Percentiles rank a stretch among this genome's conserved stretches.
These are phyloP conservation scores for Aspergillus sergii DNA, from an alignment of 2,329 filamentous ascomycete genomes.

Conservation along the genomic window DNA sequence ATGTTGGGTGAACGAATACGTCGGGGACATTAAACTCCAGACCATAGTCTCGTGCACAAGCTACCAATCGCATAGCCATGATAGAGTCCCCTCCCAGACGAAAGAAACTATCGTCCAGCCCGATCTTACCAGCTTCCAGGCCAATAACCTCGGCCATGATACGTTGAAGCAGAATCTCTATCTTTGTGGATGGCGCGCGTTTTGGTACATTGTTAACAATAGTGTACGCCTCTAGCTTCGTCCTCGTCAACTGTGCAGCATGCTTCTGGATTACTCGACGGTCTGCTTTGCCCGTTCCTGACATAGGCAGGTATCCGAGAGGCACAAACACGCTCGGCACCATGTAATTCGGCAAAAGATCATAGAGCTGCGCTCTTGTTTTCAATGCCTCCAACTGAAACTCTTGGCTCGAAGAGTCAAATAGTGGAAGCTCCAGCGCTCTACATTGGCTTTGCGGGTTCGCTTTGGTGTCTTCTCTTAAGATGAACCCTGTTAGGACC, in stretches of 20 bases:
- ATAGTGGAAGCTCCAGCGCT: too few relatives aligned
- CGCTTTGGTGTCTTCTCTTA: not conserved
- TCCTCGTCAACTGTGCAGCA: not conserved
- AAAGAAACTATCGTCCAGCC: not conserved
- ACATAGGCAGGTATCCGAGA: not conserved
- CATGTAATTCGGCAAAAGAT: not conserved
- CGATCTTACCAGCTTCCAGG: not conserved
- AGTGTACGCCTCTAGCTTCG: not conserved
- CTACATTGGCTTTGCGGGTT: too few relatives aligned
- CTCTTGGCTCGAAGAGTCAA: too few relatives aligned
- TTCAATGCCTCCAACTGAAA: too few relatives aligned
- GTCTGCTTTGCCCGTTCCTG: not conserved
- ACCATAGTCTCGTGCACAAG: too few relatives aligned
- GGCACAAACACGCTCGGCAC: not conserved
- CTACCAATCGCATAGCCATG: not conserved
- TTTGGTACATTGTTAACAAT: not conserved
- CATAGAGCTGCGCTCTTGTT: too few relatives aligned
- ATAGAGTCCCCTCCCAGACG: conserved; percentile 2
- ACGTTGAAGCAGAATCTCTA: not conserved
- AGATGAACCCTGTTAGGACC: too few relatives aligned
- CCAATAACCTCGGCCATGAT: not conserved
- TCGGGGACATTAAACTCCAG: not conserved
- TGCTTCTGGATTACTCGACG: not conserved
- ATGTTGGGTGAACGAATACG: not conserved
- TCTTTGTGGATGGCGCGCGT: not conserved